Percentiles rank a stretch among this genome's conserved stretches.
Evolutionary conservation across 1,284 basidiomycete genomes (phyloP).

Genomic region (Somion occarium): DNA sequence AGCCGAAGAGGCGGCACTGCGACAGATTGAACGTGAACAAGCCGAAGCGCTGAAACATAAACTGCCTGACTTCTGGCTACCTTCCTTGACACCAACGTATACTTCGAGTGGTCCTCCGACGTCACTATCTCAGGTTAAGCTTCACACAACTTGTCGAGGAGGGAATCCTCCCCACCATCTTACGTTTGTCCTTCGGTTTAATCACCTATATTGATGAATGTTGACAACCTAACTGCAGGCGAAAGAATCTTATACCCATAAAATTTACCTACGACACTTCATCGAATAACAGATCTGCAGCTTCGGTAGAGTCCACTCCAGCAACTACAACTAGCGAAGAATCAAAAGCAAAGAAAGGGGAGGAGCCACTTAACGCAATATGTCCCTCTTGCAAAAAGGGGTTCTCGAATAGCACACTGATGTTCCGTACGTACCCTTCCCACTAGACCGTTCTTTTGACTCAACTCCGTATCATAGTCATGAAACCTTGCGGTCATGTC

Average conservation of each 20-base stretch:
- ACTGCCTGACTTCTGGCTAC: slow-evolving; percentile 94
- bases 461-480: slow-evolving; percentile 39
- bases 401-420: slow-evolving; percentile 72
- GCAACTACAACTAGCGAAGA: slow-evolving; percentile 26
- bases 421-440: slow-evolving; percentile 52
- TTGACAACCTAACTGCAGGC: slow-evolving; percentile 34
- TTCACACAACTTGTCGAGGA: slow-evolving; percentile 83
- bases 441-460: background rate
- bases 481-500: slow-evolving; percentile 81
- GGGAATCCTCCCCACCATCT: slow-evolving; percentile 70
- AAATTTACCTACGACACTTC: slow-evolving; percentile 59
- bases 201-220: background rate
- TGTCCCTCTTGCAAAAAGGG: slow-evolving; percentile 88
- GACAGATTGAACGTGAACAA: slow-evolving; percentile 80
- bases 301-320: slow-evolving; percentile 37
- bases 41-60: slow-evolving; percentile 80
- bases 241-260: slow-evolving; percentile 75
- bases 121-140: slow-evolving; percentile 72
- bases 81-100: slow-evolving; percentile 81
- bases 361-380: slow-evolving; percentile 50
- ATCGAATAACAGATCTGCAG: slow-evolving; percentile 30
- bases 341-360: slow-evolving; percentile 38
- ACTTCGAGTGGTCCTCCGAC: slow-evolving; percentile 55
- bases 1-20: slow-evolving; percentile 82
- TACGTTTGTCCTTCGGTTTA: slow-evolving; percentile 47